Base-by-base conservation (phyloP, 148 eudicot species). In the Limonium bicolor region DNA sequence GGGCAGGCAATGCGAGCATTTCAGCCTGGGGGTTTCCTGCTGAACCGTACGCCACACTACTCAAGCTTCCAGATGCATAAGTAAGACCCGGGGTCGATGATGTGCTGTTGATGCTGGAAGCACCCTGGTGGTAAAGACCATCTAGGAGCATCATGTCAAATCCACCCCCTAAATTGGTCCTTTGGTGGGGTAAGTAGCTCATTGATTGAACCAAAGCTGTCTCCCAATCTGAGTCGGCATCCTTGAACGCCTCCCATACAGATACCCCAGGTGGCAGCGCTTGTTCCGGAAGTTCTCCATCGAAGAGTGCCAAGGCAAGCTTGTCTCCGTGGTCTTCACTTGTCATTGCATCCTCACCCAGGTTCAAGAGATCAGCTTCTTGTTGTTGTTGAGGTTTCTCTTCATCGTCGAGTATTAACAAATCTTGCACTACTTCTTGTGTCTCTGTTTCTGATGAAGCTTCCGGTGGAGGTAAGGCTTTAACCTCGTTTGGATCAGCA, bases 51-150 rank as follows among this genome's bases (percentile, higher is more conserved):
- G 92, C 86, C 21, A 85, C 71, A 34, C 95, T 82, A 18, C 96
- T 86, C 1, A 81, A 78, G 41, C 94, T 86, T 11, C 96, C 96
- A n/a, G n/a, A n/a, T n/a, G n/a, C n/a, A n/a, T n/a, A n/a, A 0
- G 93, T 59, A 7, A 77, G 69, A 19, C 63, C 60, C 0, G 58
- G 32, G 12, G 76, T 61, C 3, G 68, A 45, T 7, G 65, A 57
- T 49, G 61, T 17, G 1, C 71, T 68, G 18, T 69, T 67, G 17
- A 59, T 35, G 25, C 40, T 46, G 12, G 16, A 3, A 0, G 62
- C 63, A 7, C 81, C 87, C 18, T 65, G 80, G 23, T 70, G 81
- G 55, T 86, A 86, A 83, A 86, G 78, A 0, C 84, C 87, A 36
- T 86, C 71, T 7, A 86, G 78, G 28, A 78, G 29, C 72, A 78